A percentile compares a stretch with the other conserved stretches of the same genome.
Conservation (phyloP, 1,139 yeast species). For the Candida tetrigidarum region DNA sequence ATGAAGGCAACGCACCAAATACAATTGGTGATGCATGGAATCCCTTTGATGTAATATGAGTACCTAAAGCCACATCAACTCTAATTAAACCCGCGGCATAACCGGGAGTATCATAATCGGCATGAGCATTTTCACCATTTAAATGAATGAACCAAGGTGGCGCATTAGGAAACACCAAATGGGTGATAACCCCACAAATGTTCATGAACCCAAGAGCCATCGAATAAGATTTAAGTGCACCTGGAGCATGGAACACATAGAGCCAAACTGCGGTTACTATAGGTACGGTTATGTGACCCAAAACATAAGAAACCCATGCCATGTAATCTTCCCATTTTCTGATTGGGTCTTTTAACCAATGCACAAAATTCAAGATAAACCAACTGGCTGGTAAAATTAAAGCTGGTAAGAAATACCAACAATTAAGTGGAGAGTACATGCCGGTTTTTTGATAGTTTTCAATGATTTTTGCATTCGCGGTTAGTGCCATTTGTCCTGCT, state of each 20-base stretch:
- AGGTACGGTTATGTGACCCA: constrained; percentile 63
- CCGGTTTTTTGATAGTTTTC: constrained; percentile 12
- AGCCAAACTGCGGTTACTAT: constrained; percentile 65
- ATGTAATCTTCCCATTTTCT: constrained; percentile 47
- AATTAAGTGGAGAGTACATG: constrained; percentile 20
- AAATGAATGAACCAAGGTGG: constrained; percentile 74
- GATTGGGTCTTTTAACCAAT: constrained; percentile 32
- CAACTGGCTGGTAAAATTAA: constrained; percentile 36
- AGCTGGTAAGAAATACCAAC: constrained; percentile 32
- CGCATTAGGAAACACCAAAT: constrained; percentile 64
- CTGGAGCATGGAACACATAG: constrained; percentile 70
- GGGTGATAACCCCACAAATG: constrained; percentile 61
- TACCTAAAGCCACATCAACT: constrained; percentile 65
- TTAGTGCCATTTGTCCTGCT: constrained; percentile 9
- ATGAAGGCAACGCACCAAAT: constrained; percentile 71
- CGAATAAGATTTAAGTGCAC: constrained; percentile 55
- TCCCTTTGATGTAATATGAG: constrained; percentile 63
- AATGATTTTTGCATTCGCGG: constrained; percentile 16
- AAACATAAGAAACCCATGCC: constrained; percentile 65
- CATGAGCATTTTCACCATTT: constrained; percentile 56
- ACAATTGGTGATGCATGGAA: constrained; percentile 71
- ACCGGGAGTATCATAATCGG: constrained; percentile 64
- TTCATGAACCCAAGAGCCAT: constrained; percentile 62
- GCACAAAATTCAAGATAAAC: constrained; percentile 45
- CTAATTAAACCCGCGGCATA: constrained; percentile 72